Conservation (phyloP, 805 yeast species). For the Yarrowia keelungensis region DNA sequence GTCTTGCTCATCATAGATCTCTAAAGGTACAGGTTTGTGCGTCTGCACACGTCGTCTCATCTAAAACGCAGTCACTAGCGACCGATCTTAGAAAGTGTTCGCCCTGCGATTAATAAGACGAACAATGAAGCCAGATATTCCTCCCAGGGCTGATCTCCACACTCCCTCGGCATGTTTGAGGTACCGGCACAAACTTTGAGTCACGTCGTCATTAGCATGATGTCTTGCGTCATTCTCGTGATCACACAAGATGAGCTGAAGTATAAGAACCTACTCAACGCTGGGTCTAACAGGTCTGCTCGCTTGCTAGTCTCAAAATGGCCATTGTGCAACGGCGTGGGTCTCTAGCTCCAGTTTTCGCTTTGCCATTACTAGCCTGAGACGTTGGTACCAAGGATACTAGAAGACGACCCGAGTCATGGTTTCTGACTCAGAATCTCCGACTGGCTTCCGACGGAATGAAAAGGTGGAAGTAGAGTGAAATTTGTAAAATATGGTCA, state of each 20-base stretch:
- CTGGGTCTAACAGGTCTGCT: too few relatives aligned
- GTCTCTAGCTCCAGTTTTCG: too few relatives aligned
- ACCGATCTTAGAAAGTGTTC: neutral
- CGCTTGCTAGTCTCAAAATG: too few relatives aligned
- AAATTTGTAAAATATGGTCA: neutral
- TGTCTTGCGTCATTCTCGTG: conserved; percentile 32
- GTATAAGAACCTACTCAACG: too few relatives aligned
- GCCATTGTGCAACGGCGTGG: too few relatives aligned
- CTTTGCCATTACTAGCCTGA: neutral
- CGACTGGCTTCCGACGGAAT: neutral
- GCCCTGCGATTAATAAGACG: neutral
- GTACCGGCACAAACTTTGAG: conserved; percentile 13
- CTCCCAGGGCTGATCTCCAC: conserved; percentile 1
- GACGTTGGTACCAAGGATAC: neutral
- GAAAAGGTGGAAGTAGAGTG: too few relatives aligned
- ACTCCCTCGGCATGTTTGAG: conserved; percentile 23
- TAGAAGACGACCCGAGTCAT: neutral
- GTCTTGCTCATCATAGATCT: too few relatives aligned
- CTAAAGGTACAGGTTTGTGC: too few relatives aligned
- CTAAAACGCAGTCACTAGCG: too few relatives aligned
- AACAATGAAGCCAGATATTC: neutral
- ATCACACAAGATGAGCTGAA: neutral
- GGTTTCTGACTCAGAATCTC: neutral
- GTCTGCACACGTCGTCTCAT: too few relatives aligned
- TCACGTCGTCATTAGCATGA: conserved; percentile 9